These are phyloP conservation scores for Cymbidium sinense DNA, from an alignment of 106 monocot genomes.

Conservation along the genomic window DNA sequence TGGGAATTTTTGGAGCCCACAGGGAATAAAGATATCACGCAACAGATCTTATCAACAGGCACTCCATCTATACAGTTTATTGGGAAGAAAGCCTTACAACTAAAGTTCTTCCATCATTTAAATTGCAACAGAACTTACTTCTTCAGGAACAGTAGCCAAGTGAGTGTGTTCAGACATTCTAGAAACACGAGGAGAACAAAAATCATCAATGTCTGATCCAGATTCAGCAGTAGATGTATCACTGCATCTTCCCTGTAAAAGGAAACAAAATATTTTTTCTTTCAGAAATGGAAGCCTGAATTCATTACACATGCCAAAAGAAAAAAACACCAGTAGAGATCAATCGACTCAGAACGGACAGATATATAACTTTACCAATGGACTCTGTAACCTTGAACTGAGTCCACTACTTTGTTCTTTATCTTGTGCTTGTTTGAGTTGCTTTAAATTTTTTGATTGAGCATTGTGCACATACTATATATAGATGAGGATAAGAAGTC, in stretches of 20 bases:
- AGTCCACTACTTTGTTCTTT: constrained; percentile 16
- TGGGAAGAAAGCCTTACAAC: background rate
- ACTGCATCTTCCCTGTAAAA: constrained; percentile 30
- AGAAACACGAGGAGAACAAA: constrained; percentile 30
- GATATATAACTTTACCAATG: constrained; percentile 22
- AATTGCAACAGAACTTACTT: constrained; percentile 27
- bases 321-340: background rate
- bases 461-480: constrained; percentile 30
- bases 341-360: background rate
- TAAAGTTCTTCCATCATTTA: background rate
- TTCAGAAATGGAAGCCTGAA: background rate
- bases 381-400: background rate
- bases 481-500: background rate
- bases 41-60: background rate
- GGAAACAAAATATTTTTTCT: background rate
- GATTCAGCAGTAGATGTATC: constrained; percentile 52
- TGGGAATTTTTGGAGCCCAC: too few relatives aligned
- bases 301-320: background rate
- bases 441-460: constrained; percentile 23
- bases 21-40: background rate
- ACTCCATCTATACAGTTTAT: background rate
- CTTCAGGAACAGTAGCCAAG: constrained; percentile 54
- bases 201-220: constrained; percentile 54
- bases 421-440: constrained; percentile 14
- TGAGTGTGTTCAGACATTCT: constrained; percentile 19